Percentiles rank a stretch among this genome's conserved stretches.
phyloP scores from a whole-genome alignment of 306 rosid genomes.

The Fagus sylvatica region DNA sequence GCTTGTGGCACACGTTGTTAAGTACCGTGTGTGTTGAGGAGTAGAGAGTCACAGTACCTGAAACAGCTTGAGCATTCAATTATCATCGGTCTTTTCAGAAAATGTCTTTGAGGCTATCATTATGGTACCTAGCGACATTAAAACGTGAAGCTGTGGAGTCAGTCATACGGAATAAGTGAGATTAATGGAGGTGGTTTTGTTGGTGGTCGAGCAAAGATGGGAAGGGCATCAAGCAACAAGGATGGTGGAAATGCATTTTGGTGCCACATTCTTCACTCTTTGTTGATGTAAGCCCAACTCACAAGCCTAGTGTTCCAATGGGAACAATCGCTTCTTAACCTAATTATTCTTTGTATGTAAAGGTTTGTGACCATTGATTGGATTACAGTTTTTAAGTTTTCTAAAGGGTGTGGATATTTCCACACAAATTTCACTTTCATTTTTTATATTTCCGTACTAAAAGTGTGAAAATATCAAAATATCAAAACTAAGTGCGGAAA shows the following conservation, averaged over 20 bases:
- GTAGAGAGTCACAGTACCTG: too few relatives aligned
- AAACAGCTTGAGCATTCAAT: neutral
- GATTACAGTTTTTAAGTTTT: too few relatives aligned
- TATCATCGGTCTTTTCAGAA: neutral
- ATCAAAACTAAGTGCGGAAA: too few relatives aligned
- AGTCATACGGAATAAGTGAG: neutral
- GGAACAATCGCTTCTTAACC: neutral
- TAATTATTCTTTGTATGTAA: neutral
- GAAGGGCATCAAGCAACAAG: neutral
- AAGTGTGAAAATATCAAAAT: too few relatives aligned
- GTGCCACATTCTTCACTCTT: neutral
- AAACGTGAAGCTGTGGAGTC: neutral
- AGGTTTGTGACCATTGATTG: too few relatives aligned
- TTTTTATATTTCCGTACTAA: too few relatives aligned
- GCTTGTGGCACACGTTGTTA: neutral
- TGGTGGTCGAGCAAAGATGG: neutral
- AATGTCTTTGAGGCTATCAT: constrained; percentile 5
- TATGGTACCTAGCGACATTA: neutral
- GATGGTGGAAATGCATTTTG: neutral
- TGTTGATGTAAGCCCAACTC: neutral
- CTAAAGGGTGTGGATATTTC: too few relatives aligned
- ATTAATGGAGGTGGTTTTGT: neutral
- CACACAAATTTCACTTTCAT: too few relatives aligned
- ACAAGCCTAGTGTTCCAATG: neutral
- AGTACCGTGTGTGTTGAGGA: neutral